A percentile compares a stretch with the other conserved stretches of the same genome.
These are phyloP conservation scores for Colletotrichum orbiculare DNA, from an alignment of 2,329 filamentous ascomycete genomes.

Conservation along the genomic window DNA sequence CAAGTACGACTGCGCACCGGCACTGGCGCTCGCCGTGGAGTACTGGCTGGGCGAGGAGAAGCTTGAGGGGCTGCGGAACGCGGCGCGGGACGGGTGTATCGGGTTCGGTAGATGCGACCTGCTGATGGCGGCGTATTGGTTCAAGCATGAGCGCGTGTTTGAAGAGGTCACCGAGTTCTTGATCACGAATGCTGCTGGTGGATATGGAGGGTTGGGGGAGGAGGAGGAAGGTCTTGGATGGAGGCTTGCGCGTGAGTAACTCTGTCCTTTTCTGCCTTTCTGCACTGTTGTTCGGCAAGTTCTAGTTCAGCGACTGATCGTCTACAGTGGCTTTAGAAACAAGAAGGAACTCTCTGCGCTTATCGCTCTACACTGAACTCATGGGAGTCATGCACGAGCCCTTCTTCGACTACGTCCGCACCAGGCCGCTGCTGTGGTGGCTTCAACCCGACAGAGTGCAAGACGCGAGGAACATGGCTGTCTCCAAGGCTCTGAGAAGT, in stretches of 20 bases:
- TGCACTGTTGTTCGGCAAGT: neutral
- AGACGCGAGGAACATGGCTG: neutral
- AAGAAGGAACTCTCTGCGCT: neutral
- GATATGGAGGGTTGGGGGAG: neutral
- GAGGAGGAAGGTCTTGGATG: neutral
- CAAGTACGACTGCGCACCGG: slow-evolving; percentile 17
- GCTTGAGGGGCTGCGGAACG: neutral
- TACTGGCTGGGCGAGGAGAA: slow-evolving; percentile 5
- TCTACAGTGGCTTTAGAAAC: slow-evolving; percentile 7
- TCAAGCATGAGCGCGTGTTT: slow-evolving; percentile 7
- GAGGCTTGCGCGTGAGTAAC: slow-evolving; percentile 6
- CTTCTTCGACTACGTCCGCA: neutral
- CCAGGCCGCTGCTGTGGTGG: neutral
- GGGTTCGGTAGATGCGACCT: neutral
- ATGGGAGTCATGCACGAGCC: neutral
- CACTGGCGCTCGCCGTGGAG: neutral
- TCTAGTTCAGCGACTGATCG: neutral
- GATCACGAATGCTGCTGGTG: neutral
- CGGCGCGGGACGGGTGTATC: neutral
- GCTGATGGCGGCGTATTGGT: slow-evolving; percentile 21
- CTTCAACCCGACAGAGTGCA: neutral
- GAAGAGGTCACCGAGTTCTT: neutral
- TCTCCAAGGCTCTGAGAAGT: neutral
- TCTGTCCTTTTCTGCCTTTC: neutral
- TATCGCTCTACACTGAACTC: slow-evolving; percentile 9